Percentiles rank a stretch among this genome's conserved stretches.
These are phyloP conservation scores for Tubosaeta brunneosetosa DNA, from an alignment of 768 basidiomycete genomes.

Conservation along the genomic window DNA sequence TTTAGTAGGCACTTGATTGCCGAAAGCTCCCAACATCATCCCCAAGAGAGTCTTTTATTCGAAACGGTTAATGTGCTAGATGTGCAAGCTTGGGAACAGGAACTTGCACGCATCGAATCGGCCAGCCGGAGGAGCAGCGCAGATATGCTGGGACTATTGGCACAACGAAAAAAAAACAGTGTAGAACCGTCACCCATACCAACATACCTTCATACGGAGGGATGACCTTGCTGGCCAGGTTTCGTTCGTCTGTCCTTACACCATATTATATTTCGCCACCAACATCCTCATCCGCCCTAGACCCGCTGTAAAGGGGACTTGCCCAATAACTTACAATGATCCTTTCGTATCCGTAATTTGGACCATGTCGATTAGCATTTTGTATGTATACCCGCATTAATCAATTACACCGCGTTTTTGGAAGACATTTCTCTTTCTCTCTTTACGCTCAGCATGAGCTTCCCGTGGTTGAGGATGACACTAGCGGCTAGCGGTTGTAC, in stretches of 20 bases:
- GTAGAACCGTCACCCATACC: slow-evolving; percentile 20
- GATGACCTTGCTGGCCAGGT: slow-evolving; percentile 12
- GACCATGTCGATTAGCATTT: slow-evolving; percentile 4
- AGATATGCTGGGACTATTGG: slow-evolving; percentile 33
- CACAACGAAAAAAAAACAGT: slow-evolving; percentile 26
- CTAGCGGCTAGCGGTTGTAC: slow-evolving; percentile 43
- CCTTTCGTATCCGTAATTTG: slow-evolving; percentile 8
- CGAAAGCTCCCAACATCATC: slow-evolving; percentile 17
- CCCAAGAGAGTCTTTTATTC: slow-evolving; percentile 15
- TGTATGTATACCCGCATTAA: slow-evolving; percentile 12
- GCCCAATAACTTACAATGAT: slow-evolving; percentile 6
- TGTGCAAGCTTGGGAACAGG: slow-evolving; percentile 73
- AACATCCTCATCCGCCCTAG: slow-evolving; percentile 5
- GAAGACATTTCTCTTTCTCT: background rate
- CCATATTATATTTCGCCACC: slow-evolving; percentile 9
- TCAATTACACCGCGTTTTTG: slow-evolving; percentile 15
- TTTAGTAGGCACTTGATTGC: slow-evolving; percentile 42
- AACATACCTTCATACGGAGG: slow-evolving; percentile 19
- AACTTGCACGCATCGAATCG: slow-evolving; percentile 66
- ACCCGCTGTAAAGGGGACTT: slow-evolving; percentile 7
- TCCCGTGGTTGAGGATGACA: slow-evolving; percentile 56
- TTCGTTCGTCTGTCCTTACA: slow-evolving; percentile 4
- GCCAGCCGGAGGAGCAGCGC: slow-evolving; percentile 46
- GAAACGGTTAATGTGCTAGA: slow-evolving; percentile 32
- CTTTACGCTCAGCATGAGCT: slow-evolving; percentile 33